Evolutionary conservation across 257 asterid genomes (phyloP).

Genomic region (Nicotiana knightiana): DNA sequence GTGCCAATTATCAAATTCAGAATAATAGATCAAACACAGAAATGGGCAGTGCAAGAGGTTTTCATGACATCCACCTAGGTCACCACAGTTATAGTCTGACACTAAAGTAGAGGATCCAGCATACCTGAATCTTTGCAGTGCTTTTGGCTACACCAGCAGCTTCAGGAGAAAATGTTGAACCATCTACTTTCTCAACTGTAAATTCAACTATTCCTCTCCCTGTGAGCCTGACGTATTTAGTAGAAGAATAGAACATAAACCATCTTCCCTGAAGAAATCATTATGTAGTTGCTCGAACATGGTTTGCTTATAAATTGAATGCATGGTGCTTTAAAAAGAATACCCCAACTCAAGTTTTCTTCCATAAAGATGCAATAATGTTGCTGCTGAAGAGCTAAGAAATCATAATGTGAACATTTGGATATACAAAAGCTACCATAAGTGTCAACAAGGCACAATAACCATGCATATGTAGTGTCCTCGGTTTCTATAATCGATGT

Average conservation of each 20-base stretch:
- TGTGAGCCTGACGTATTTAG: constrained; percentile 58
- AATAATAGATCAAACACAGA: background rate
- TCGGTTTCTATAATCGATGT: background rate
- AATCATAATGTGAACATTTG: background rate
- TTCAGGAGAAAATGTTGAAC: constrained; percentile 79
- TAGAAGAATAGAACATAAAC: constrained; percentile 9
- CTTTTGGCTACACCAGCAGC: constrained; percentile 73
- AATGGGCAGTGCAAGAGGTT: background rate
- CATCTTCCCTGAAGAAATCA: background rate
- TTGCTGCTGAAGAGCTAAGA: background rate
- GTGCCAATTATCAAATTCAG: background rate
- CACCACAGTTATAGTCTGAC: background rate
- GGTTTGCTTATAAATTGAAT: background rate
- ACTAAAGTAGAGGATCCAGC: background rate
- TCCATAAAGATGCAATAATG: background rate
- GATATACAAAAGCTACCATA: background rate
- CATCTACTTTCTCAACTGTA: constrained; percentile 79
- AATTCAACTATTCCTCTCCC: constrained; percentile 96
- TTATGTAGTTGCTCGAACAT: background rate
- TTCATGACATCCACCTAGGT: background rate
- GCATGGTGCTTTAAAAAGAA: background rate
- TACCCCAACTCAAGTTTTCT: background rate
- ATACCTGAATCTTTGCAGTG: constrained; percentile 60
- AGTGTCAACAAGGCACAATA: background rate
- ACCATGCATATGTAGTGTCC: background rate